These are phyloP conservation scores for Fusarium drepaniforme DNA, from an alignment of 2,329 filamentous ascomycete species.

Conservation along the genomic window DNA sequence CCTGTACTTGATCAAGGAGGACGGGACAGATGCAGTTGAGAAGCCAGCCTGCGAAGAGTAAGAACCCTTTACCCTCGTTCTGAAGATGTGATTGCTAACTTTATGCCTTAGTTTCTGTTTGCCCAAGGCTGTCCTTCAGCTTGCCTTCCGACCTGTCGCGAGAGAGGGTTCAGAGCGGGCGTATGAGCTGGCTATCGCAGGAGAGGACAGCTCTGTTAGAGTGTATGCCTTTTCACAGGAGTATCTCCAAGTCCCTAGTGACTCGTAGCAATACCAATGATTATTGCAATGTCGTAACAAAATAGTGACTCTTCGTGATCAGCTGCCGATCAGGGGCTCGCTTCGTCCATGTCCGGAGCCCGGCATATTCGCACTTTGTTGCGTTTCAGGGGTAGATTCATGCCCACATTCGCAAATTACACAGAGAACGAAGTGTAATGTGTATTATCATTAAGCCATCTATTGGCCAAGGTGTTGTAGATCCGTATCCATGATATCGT, in stretches of 20 bases:
- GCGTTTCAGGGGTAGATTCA: neutral
- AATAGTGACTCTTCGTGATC: neutral
- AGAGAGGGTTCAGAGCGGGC: conserved; percentile 43
- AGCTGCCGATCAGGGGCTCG: neutral
- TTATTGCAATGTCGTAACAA: conserved; percentile 8
- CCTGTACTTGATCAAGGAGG: conserved; percentile 55
- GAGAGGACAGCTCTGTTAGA: conserved; percentile 72
- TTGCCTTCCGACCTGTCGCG: conserved; percentile 74
- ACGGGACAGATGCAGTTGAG: conserved; percentile 54
- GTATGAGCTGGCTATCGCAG: conserved; percentile 64
- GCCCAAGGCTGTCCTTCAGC: conserved; percentile 74
- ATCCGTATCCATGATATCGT: conserved; percentile 37
- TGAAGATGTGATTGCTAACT: conserved; percentile 23
- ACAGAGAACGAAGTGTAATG: neutral
- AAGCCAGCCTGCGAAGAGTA: conserved; percentile 54
- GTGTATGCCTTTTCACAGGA: conserved; percentile 61
- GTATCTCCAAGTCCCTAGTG: conserved; percentile 38
- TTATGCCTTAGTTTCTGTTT: conserved; percentile 52
- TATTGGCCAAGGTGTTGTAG: conserved; percentile 26
- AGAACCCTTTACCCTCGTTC: conserved; percentile 37
- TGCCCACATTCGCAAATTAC: neutral
- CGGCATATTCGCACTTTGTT: neutral
- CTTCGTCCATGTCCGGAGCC: neutral
- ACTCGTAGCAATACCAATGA: conserved; percentile 29
- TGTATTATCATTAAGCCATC: conserved; percentile 42